Percentiles rank a stretch among this genome's conserved stretches.
Conservation (phyloP, 805 yeast species). For the Ogataea henricii region DNA sequence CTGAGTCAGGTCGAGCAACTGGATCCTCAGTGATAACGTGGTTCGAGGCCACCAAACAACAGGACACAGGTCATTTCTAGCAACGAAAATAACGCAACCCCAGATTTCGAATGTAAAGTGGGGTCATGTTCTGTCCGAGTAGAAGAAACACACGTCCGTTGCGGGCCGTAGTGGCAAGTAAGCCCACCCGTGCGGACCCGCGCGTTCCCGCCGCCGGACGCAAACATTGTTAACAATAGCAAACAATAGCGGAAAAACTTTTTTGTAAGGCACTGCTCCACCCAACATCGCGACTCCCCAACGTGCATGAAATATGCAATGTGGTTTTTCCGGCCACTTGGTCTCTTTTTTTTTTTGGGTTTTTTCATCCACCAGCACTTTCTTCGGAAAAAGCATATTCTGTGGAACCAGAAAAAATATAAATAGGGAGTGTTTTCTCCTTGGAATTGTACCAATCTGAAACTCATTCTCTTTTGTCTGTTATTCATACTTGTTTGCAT, state of each 20-base stretch:
- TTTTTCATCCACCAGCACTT: constrained; percentile 1
- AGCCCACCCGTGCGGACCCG: constrained; percentile 2
- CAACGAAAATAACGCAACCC: constrained; percentile 9
- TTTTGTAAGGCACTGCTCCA: constrained; percentile 3
- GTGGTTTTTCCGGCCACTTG: constrained; percentile 15
- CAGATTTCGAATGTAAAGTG: constrained; percentile 7
- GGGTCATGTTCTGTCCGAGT: constrained; percentile 2
- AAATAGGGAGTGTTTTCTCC: not conserved
- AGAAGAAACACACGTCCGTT: not conserved
- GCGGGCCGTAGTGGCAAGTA: constrained; percentile 1
- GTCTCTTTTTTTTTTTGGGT: constrained; percentile 4
- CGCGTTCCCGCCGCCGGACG: constrained; percentile 4
- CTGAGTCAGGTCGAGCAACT: no score
- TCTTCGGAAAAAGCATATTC: not conserved
- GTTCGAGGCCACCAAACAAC: no score
- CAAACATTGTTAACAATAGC: not conserved
- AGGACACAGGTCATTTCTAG: no score
- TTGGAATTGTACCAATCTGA: not conserved
- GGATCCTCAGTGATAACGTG: no score
- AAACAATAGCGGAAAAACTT: constrained; percentile 11
- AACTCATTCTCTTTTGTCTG: not conserved
- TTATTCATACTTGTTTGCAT: constrained; percentile 2
- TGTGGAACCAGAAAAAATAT: not conserved
- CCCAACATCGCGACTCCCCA: constrained; percentile 1
- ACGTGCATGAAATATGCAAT: constrained; percentile 3